A percentile compares a stretch with the other conserved stretches of the same genome.
phyloP scores from a whole-genome alignment of 2,329 filamentous ascomycete species.

The Ramularia collo-cygni region DNA sequence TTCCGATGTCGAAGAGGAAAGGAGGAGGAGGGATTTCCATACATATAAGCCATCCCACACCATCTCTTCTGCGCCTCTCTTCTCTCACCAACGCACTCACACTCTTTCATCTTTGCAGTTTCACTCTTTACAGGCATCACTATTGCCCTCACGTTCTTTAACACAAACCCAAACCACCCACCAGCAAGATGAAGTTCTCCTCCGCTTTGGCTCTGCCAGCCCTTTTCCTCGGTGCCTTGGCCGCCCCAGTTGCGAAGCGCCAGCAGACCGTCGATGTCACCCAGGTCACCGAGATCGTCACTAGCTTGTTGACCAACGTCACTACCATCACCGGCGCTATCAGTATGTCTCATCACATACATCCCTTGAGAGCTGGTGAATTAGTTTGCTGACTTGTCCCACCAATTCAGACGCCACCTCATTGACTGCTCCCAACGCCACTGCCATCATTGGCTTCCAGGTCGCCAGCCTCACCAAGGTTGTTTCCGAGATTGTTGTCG shows the following conservation, averaged over 20 bases:
- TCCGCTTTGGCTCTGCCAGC: slow-evolving; percentile 15
- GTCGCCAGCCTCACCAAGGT: neutral
- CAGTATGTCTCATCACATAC: too few relatives aligned
- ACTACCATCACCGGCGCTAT: too few relatives aligned
- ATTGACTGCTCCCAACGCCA: slow-evolving; percentile 9
- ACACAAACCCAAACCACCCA: slow-evolving; percentile 5
- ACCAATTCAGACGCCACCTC: too few relatives aligned
- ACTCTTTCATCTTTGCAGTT: slow-evolving; percentile 9
- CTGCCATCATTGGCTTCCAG: slow-evolving; percentile 2
- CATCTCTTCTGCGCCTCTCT: neutral
- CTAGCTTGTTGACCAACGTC: slow-evolving; percentile 2
- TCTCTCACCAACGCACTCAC: slow-evolving; percentile 3
- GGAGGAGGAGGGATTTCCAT: slow-evolving; percentile 3
- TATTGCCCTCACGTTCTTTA: slow-evolving; percentile 15
- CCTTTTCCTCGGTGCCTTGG: slow-evolving; percentile 11
- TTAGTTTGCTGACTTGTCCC: too few relatives aligned
- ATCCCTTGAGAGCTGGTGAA: too few relatives aligned
- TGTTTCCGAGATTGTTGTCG: neutral
- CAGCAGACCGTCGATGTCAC: slow-evolving; percentile 7
- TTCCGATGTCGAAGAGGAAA: neutral
- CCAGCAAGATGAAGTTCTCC: slow-evolving; percentile 16
- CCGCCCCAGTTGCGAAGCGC: slow-evolving; percentile 15
- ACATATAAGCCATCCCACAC: slow-evolving; percentile 5
- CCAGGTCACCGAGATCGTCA: slow-evolving; percentile 7
- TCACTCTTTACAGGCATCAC: slow-evolving; percentile 7